These are phyloP conservation scores for Globisporangium polare DNA, from an alignment of 352 stramenopile species.

Conservation along the genomic window DNA sequence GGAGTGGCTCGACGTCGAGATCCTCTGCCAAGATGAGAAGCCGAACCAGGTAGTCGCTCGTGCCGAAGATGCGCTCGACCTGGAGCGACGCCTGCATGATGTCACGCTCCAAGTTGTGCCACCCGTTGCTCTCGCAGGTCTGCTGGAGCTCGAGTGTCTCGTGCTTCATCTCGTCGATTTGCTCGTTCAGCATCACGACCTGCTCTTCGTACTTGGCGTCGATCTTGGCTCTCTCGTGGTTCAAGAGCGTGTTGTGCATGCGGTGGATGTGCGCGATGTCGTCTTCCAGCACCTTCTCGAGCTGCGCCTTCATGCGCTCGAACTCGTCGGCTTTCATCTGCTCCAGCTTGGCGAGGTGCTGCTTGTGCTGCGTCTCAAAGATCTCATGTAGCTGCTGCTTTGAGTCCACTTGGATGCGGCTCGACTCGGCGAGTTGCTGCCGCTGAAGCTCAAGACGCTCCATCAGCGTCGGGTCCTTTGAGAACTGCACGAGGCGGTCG, in stretches of 20 bases:
- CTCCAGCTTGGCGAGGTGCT: conserved; percentile 39
- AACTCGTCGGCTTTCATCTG: conserved; percentile 30
- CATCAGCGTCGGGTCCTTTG: conserved; percentile 60
- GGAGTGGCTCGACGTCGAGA: conserved; percentile 51
- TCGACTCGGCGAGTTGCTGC: conserved; percentile 49
- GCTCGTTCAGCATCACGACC: conserved; percentile 27
- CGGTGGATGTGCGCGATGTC: conserved; percentile 59
- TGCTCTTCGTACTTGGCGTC: conserved; percentile 58
- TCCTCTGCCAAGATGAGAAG: conserved; percentile 75
- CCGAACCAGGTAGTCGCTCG: conserved; percentile 66
- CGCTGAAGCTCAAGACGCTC: conserved; percentile 43
- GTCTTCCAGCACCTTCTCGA: conserved; percentile 49
- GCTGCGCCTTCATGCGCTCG: conserved; percentile 32
- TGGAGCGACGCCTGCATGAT: conserved; percentile 47
- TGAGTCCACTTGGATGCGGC: conserved; percentile 42
- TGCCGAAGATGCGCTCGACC: conserved; percentile 65
- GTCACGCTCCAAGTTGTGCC: conserved; percentile 54
- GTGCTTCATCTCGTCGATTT: conserved; percentile 38
- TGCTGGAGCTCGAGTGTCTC: conserved; percentile 46
- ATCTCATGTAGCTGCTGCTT: conserved; percentile 42
- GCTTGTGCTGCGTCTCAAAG: conserved; percentile 39
- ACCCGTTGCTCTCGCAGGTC: conserved; percentile 42
- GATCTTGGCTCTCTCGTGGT: conserved; percentile 59
- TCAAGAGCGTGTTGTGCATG: conserved; percentile 55
- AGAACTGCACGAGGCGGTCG: conserved; percentile 59